These are phyloP conservation scores for Spizellomyces punctatus DNA, from an alignment of 192 early-diverging fungal genomes.

Conservation along the genomic window DNA sequence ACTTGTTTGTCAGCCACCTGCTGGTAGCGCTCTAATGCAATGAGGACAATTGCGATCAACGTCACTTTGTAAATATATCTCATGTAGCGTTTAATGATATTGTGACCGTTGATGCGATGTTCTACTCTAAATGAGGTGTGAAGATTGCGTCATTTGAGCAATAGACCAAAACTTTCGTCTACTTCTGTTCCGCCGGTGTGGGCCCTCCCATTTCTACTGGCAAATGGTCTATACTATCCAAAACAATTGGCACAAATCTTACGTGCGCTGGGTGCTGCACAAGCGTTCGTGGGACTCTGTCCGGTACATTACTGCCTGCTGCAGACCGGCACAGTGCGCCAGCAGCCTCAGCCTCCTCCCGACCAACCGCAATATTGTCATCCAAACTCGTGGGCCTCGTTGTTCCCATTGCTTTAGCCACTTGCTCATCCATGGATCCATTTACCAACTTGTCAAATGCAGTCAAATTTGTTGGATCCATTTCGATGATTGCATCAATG, in stretches of 20 bases:
- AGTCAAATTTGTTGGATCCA: slow-evolving; percentile 4
- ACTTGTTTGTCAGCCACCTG: background rate
- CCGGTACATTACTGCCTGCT: no score
- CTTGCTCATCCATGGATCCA: background rate
- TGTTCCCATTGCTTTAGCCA: background rate
- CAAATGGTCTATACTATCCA: slow-evolving; percentile 45
- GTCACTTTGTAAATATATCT: background rate
- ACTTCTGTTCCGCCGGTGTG: background rate
- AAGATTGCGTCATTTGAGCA: background rate
- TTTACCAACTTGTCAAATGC: background rate
- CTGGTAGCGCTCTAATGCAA: background rate
- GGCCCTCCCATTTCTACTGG: slow-evolving; percentile 9
- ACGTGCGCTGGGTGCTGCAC: slow-evolving; percentile 38
- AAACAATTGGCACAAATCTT: slow-evolving; percentile 41
- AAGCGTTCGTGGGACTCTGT: background rate
- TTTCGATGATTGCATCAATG: slow-evolving; percentile 47
- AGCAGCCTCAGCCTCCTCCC: background rate
- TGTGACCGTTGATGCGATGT: background rate
- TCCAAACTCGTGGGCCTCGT: slow-evolving; percentile 21
- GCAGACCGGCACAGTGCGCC: no score
- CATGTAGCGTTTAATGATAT: background rate
- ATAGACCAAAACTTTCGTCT: background rate
- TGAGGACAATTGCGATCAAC: background rate
- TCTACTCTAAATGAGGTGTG: background rate
- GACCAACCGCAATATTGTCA: slow-evolving; percentile 22